Evolutionary conservation across 2,329 filamentous ascomycete species (phyloP), one percentile per base, ranked within the genome.

Genomic region (Pleurostoma richardsiae): DNA sequence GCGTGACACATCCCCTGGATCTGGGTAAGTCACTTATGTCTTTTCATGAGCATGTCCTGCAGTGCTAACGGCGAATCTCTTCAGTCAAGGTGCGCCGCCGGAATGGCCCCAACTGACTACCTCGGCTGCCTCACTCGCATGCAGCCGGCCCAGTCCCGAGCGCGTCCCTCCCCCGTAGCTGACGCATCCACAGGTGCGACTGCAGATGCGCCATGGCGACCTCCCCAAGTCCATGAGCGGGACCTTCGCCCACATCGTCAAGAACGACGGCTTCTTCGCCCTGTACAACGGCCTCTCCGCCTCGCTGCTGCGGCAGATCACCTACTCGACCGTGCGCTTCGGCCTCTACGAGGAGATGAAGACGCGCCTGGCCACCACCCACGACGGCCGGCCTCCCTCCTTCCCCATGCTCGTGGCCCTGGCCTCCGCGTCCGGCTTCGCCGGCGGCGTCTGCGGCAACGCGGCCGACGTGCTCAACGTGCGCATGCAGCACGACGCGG

Each of bases 391-490:
- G 39, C 68, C 72, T 44, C 86, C 90, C 3, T 82, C 86, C 3
- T 83, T 96, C 57, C 74, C 83, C 8, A 76, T 81, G n/a, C 83
- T 99, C 7, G 78, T 96, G 53, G 87, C 80, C 54, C 88, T 97
- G 67, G 89, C 92, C 45, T 86, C 83, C 28, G 71, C 82, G 29
- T 92, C 94, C 6, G 94, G 94, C 44, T 88, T 96, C 62, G 68
- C 95, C 3, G 94, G 94, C 52, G 94, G 94, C 43, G 71, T 97
- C 41, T 88, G 86, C 5, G 94, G 94, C 54, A 99, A 97, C 70
- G 90, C 91, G 3, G 92, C 91, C 54, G 94, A 99, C 65, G 90
- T 99, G 31, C 77, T 96, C 60, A 99, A 99, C 68, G 94, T 99
- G 43, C 89, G 94, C 55, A 99, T 99, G 94, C 94, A 99, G 71